Percentiles rank a stretch among this genome's conserved stretches.
Evolutionary conservation across 345 rosid species (phyloP).

Genomic region (Dipteronia sinensis): DNA sequence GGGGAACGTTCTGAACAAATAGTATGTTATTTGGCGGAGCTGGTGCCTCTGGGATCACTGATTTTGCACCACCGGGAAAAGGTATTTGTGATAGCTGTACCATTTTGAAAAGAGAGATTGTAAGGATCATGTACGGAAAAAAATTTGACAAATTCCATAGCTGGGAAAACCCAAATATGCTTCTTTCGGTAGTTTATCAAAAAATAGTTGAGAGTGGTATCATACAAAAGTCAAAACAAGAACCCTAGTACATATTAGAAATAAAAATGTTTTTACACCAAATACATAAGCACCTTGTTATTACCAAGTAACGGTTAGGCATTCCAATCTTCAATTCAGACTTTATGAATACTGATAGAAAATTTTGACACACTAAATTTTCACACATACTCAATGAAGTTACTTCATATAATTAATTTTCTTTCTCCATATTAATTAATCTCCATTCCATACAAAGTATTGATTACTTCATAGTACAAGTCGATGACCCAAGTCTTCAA

Average conservation of each 20-base stretch:
- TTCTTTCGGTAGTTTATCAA: not conserved
- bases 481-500: not conserved
- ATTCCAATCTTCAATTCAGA: not conserved
- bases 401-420: not conserved
- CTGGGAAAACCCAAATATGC: not conserved
- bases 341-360: not conserved
- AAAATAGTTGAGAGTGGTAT: not conserved
- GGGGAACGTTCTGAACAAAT: conserved; percentile 91
- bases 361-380: not conserved
- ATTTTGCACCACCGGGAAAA: conserved; percentile 68
- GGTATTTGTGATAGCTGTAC: conserved; percentile 87
- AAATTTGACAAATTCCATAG: not conserved
- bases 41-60: conserved; percentile 76
- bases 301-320: not conserved
- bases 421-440: not conserved
- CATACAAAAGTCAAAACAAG: not conserved
- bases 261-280: not conserved
- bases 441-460: not conserved
- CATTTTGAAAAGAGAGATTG: conserved; percentile 10
- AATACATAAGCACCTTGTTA: not conserved
- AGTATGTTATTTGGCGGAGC: conserved; percentile 94
- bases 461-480: not conserved
- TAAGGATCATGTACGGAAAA: not conserved
- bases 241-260: not conserved
- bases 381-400: not conserved